These are phyloP conservation scores for Tephrocybe sp. DNA, from an alignment of 768 basidiomycete species.

Conservation along the genomic window DNA sequence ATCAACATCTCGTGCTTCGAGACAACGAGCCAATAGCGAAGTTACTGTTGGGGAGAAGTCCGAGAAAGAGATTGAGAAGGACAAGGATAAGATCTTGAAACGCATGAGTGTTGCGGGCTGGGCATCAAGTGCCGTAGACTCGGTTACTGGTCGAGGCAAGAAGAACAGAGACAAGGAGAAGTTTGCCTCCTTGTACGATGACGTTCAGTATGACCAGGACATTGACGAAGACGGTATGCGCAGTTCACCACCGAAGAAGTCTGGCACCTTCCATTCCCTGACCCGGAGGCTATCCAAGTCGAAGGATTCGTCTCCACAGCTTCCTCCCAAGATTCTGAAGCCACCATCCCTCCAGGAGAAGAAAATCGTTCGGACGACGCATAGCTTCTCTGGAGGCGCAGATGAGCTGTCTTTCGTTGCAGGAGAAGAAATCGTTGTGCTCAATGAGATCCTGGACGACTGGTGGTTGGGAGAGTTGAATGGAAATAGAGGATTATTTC, in stretches of 20 bases:
- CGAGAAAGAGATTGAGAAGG: conserved; percentile 29
- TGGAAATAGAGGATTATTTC: conserved; percentile 79
- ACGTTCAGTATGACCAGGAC: conserved; percentile 24
- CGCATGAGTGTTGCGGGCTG: conserved; percentile 57
- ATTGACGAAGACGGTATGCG: conserved; percentile 20
- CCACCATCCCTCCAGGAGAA: conserved; percentile 46
- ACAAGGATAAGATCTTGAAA: conserved; percentile 36
- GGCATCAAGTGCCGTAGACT: conserved; percentile 65
- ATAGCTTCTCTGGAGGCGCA: conserved; percentile 69
- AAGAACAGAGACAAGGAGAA: conserved; percentile 59
- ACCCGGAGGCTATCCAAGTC: conserved; percentile 31
- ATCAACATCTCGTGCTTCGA: conserved; percentile 54
- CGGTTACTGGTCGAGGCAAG: conserved; percentile 51
- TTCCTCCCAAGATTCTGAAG: conserved; percentile 42
- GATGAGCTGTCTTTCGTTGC: conserved; percentile 77
- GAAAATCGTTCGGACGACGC: conserved; percentile 64
- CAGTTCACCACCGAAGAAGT: conserved; percentile 20
- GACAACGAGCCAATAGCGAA: conserved; percentile 62
- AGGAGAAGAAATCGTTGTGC: conserved; percentile 73
- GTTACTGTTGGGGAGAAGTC: conserved; percentile 32
- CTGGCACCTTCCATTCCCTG: conserved; percentile 25
- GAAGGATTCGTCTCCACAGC: conserved; percentile 33
- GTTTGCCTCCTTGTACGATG: conserved; percentile 52
- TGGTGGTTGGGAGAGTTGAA: conserved; percentile 88
- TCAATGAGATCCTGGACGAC: conserved; percentile 80